Percentiles rank a stretch among this genome's conserved stretches.
Conservation (phyloP, 1,139 yeast genomes). For the Candida glucosophila region DNA sequence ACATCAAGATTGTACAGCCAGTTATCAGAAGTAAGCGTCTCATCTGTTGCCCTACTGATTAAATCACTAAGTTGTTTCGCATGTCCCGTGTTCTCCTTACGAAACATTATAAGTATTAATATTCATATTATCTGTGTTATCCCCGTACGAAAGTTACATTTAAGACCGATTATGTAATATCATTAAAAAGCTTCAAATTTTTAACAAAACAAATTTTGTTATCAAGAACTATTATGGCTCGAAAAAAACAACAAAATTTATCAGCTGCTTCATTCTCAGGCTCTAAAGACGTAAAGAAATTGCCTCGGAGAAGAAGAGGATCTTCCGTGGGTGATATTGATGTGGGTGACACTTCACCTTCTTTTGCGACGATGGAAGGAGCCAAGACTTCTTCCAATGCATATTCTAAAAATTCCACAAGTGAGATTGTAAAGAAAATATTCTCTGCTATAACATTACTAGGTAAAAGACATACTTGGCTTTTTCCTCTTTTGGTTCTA, state of each 20-base stretch:
- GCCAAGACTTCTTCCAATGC: slow-evolving; percentile 26
- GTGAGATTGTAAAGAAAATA: slow-evolving; percentile 40
- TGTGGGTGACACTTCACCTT: slow-evolving; percentile 51
- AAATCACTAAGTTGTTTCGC: slow-evolving; percentile 9
- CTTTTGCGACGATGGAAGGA: slow-evolving; percentile 38
- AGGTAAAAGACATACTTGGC: slow-evolving; percentile 70
- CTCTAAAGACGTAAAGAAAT: too few relatives aligned
- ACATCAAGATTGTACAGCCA: slow-evolving; percentile 80
- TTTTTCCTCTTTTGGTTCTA: slow-evolving; percentile 52
- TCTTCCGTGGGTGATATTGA: slow-evolving; percentile 52
- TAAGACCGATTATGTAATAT: too few relatives aligned
- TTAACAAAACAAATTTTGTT: too few relatives aligned
- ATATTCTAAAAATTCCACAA: slow-evolving; percentile 28
- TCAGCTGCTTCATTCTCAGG: too few relatives aligned
- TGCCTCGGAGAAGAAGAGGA: slow-evolving; percentile 31
- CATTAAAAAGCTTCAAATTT: too few relatives aligned
- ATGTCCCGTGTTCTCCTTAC: too few relatives aligned
- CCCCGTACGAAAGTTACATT: too few relatives aligned
- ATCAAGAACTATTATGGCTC: too few relatives aligned
- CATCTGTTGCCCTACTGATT: slow-evolving; percentile 69
- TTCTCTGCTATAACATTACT: slow-evolving; percentile 53
- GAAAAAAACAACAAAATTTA: too few relatives aligned
- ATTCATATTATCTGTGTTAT: too few relatives aligned
- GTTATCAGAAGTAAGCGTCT: slow-evolving; percentile 72
- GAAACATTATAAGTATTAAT: too few relatives aligned